These are phyloP conservation scores for Claviceps sp. DNA, from an alignment of 2,329 filamentous ascomycete species.

Conservation along the genomic window DNA sequence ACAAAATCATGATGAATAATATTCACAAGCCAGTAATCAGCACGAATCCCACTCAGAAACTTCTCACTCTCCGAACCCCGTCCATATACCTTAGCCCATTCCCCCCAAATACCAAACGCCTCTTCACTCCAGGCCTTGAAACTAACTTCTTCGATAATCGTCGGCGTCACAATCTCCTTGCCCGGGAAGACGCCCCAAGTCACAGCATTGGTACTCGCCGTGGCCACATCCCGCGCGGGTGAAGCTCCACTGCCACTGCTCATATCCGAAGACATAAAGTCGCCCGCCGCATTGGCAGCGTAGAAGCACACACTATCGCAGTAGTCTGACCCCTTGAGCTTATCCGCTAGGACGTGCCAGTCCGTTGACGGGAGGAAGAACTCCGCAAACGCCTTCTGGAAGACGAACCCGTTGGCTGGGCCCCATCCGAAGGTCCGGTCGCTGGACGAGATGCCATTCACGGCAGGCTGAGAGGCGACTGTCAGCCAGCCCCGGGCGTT, in stretches of 20 bases:
- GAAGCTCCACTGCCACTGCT: constrained; percentile 17
- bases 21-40: constrained; percentile 80
- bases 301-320: constrained; percentile 71
- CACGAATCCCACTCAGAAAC: constrained; percentile 52
- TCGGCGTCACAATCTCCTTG: constrained; percentile 92
- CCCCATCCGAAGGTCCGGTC: constrained; percentile 87
- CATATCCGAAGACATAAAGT: constrained; percentile 59
- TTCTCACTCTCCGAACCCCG: constrained; percentile 55
- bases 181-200: constrained; percentile 94
- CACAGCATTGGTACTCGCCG: constrained; percentile 69
- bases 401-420: constrained; percentile 81
- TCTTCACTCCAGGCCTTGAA: constrained; percentile 93
- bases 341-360: constrained; percentile 53
- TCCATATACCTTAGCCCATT: constrained; percentile 87
- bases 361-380: constrained; percentile 72
- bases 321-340: constrained; percentile 44
- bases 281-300: constrained; percentile 64
- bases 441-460: constrained; percentile 68
- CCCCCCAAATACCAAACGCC: constrained; percentile 87
- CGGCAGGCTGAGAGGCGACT: constrained; percentile 84
- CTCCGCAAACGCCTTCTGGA: constrained; percentile 97
- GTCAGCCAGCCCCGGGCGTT: constrained; percentile 90
- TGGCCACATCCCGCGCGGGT: constrained; percentile 17
- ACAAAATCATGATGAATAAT: constrained; percentile 72
- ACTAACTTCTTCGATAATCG: constrained; percentile 90